Base-by-base conservation (phyloP, 2,329 filamentous ascomycete genomes). In the Sordariomycetes sp. region DNA sequence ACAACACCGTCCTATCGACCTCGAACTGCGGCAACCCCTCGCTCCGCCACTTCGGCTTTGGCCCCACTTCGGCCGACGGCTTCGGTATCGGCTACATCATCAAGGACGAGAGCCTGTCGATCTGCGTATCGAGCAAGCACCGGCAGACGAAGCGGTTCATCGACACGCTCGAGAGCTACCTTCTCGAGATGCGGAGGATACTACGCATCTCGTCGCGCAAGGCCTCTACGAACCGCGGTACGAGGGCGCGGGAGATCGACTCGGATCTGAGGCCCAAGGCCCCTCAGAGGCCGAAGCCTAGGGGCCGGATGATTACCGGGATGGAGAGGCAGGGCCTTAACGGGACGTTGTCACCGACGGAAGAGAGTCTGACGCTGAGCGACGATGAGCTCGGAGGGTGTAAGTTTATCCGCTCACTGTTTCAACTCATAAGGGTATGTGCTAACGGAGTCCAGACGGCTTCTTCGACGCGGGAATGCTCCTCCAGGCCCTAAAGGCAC, bases 81-180 rank as follows among this genome's bases (percentile, higher is more conserved):
- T 97, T 97, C 68, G 94, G 94, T 34, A 97, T 99, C 59, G 94
- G 94, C 2, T 99, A 99, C 75, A 97, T 99, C 67, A 97, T 99
- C 80, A 99, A 99, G 73, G 90, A 95, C 64, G 89, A 94, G 57
- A 56, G 59, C 40, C 62, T 65, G 61, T 90, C 87, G 53, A 93
- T 99, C 61, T 97, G 94, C 71, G 91, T 92, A 0, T 89, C 87
- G 16, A 94, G 88, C 67, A 97, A 97, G 73, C 94, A 99, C 70
- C 79, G 94, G 48, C 94, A 99, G 74, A 99, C 94, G 0, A 85
- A 85, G 64, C 86, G 94, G 6, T 95, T 94, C 68, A 85, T 97
- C 61, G 90, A 96, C 66, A 89, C 90, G 0, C 76, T 97, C 2
- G 94, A 97, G 71, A 87, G 83, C 61, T 99, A 97, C 70, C 81